A percentile compares a stretch with the other conserved stretches of the same genome.
Conservation (phyloP, 345 rosid species). For the Camelina neglecta region DNA sequence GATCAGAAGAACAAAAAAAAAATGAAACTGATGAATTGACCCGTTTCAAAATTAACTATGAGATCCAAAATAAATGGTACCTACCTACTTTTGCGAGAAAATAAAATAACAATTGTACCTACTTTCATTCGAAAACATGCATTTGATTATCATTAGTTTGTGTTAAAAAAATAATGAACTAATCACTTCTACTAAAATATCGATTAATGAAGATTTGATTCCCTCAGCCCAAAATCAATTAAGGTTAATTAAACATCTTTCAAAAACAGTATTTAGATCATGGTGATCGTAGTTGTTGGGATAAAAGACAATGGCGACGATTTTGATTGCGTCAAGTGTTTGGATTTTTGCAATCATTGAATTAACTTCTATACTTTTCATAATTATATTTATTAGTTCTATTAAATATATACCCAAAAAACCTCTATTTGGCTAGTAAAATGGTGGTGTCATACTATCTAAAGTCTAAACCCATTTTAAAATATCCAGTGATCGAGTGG, state of each 20-base stretch:
- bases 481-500: no score
- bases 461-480: no score
- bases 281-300: slow-evolving; percentile 44
- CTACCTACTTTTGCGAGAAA: slow-evolving; percentile 27
- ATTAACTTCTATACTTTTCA: slow-evolving; percentile 13
- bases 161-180: neutral
- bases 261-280: slow-evolving; percentile 27
- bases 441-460: no score
- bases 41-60: slow-evolving; percentile 22
- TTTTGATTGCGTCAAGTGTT: slow-evolving; percentile 43
- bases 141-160: neutral
- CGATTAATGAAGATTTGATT: slow-evolving; percentile 22
- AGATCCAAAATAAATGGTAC: slow-evolving; percentile 22
- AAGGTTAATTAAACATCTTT: neutral
- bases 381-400: neutral
- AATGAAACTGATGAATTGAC: slow-evolving; percentile 15
- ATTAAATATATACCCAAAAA: neutral
- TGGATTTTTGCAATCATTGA: slow-evolving; percentile 43
- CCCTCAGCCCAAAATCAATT: slow-evolving; percentile 11
- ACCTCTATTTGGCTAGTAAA: no score
- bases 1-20: neutral
- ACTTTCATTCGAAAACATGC: slow-evolving; percentile 35
- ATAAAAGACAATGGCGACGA: slow-evolving; percentile 39
- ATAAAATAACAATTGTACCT: slow-evolving; percentile 19
- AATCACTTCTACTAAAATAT: slow-evolving; percentile 14